Evolutionary conservation across 495 filamentous ascomycete genomes (phyloP), one percentile per base, ranked within the genome.

Genomic region (Xylaria venustula): DNA sequence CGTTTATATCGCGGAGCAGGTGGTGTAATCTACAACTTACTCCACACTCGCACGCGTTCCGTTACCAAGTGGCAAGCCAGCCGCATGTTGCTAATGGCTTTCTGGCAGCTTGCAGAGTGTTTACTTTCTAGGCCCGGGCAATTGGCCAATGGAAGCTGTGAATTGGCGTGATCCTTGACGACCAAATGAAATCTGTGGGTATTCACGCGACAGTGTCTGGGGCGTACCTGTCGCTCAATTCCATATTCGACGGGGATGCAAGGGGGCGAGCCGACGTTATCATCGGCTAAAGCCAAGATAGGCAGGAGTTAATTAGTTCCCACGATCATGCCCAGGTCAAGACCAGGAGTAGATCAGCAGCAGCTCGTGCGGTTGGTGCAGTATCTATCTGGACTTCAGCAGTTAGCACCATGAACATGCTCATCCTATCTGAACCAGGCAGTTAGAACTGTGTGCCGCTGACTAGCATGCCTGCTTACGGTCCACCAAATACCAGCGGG

Each of bases 211-310:
- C 40, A 45, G 17, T 30, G 51, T 36, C 51, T 42, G 53, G 53
- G 40, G 53, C 26, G 37, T 40, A 28, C 53, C 53, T 55, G 53
- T 32, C 40, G 40, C 40, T 55, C 17, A 45, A 55, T 55, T 45
- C 26, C 53, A 22, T 26, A n/a, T 45, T 30, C 53, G 19, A 26
- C 20, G 22, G 54, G 54, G 42, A 58, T 60, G 57, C 46, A 32
- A n/a, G 57, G 57, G 25, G 25, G 23, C 57, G 34, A 60, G 47
- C 23, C 44, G 32, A 44, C 47, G 51, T 62, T 49, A 62, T 56
- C 59, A 17, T 50, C 42, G 59, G 59, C 59, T 62, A 62, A 62
- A 54, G 20, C 59, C 59, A 42, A 50, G 52, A 62, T 54, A 62
- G 59, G 51, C 32, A 54, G 42, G 47, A 45, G 37, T 41, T 40